A percentile compares a stretch with the other conserved stretches of the same genome.
phyloP scores from a whole-genome alignment of 1,139 yeast species.

The Lipomyces yarrowii region DNA sequence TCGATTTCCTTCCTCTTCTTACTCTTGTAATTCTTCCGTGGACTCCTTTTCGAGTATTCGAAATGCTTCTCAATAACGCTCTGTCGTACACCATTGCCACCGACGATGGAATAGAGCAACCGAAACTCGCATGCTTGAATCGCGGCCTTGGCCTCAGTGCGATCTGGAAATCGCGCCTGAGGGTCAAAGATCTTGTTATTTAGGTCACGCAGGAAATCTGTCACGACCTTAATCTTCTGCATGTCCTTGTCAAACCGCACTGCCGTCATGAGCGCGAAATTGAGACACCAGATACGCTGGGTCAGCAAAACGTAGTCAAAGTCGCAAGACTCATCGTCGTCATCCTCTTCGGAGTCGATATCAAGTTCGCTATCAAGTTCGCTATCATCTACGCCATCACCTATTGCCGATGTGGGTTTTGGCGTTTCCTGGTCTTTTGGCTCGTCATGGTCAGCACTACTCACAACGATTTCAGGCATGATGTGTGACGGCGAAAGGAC shows the following conservation, averaged over 20 bases:
- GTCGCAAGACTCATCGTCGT: neutral
- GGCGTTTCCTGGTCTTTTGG: neutral
- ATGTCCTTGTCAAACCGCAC: conserved; percentile 16
- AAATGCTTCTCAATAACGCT: conserved; percentile 15
- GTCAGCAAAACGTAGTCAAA: conserved; percentile 15
- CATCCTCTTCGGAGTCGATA: conserved; percentile 3
- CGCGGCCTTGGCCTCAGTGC: conserved; percentile 23
- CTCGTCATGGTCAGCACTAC: neutral
- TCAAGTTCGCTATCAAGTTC: neutral
- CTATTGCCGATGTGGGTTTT: neutral
- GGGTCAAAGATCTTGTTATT: conserved; percentile 21
- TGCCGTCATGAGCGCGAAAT: conserved; percentile 20
- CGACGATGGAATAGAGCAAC: conserved; percentile 7
- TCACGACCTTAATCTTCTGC: conserved; percentile 11
- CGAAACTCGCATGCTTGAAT: conserved; percentile 22
- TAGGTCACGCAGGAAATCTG: conserved; percentile 7
- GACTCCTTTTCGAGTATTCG: neutral
- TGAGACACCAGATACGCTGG: conserved; percentile 10
- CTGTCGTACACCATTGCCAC: conserved; percentile 5
- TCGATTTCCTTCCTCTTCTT: neutral
- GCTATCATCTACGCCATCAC: neutral
- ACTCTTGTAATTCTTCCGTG: neutral
- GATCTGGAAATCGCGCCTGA: conserved; percentile 22
- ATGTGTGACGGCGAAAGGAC: neutral
- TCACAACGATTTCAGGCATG: neutral